phyloP scores from a whole-genome alignment of 768 basidiomycete species.

The Auriscalpium orientale region DNA sequence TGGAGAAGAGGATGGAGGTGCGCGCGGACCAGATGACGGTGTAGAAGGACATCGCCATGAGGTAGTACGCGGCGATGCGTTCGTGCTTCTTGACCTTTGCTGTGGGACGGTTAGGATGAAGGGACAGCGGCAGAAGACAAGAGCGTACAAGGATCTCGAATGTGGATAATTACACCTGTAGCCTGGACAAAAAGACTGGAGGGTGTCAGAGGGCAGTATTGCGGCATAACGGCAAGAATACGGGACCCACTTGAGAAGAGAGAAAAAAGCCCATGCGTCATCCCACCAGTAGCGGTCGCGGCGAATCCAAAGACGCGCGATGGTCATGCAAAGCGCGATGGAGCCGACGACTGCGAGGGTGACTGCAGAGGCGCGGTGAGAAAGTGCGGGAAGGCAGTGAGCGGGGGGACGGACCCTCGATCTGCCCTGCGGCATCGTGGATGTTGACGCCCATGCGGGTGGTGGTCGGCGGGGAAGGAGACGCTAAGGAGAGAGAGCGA shows the following conservation, averaged over 20 bases:
- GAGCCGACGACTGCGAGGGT: constrained; percentile 18
- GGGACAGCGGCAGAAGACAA: not conserved
- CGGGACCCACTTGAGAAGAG: constrained; percentile 11
- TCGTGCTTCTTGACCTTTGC: constrained; percentile 8
- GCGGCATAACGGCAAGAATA: no score
- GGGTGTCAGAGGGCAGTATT: not conserved
- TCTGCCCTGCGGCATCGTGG: constrained; percentile 10
- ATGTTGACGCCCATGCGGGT: constrained; percentile 10
- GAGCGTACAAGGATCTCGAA: constrained; percentile 10
- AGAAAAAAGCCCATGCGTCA: constrained; percentile 20
- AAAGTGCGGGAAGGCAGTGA: no score
- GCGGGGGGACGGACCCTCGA: constrained; percentile 4
- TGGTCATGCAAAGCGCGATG: constrained; percentile 17
- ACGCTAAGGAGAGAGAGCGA: not conserved
- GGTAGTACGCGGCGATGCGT: constrained; percentile 21
- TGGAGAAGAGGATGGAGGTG: constrained; percentile 46
- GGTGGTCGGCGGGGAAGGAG: not conserved
- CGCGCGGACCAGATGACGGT: constrained; percentile 28
- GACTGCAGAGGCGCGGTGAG: constrained; percentile 7
- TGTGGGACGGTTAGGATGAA: not conserved
- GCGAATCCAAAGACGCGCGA: constrained; percentile 17
- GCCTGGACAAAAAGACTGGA: constrained; percentile 15
- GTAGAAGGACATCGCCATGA: constrained; percentile 21
- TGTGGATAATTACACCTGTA: constrained; percentile 19
- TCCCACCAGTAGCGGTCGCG: constrained; percentile 22